These are phyloP conservation scores for Backusella luteola DNA, from an alignment of 192 early-diverging fungal genomes.

Conservation along the genomic window DNA sequence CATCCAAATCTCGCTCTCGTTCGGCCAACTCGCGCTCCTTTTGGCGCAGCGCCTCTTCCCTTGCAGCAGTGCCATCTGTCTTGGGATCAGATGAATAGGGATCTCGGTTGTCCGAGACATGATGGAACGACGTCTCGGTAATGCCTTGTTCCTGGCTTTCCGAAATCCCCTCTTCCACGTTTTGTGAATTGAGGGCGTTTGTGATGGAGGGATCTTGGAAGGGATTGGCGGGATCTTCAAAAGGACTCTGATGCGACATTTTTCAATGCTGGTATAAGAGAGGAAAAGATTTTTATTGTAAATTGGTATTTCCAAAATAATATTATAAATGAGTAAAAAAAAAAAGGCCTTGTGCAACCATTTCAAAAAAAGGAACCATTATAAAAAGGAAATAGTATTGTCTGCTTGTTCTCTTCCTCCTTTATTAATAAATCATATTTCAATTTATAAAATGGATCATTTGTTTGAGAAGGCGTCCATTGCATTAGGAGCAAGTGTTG, in stretches of 20 bases:
- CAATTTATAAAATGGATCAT: neutral
- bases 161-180: neutral
- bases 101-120: conserved; percentile 20
- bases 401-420: neutral
- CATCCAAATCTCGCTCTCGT: conserved; percentile 68
- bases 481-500: conserved; percentile 26
- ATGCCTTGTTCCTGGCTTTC: neutral
- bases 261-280: neutral
- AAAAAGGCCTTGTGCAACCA: neutral
- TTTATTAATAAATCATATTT: neutral
- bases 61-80: neutral
- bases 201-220: conserved; percentile 43
- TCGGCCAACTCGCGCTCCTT: conserved; percentile 74
- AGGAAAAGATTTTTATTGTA: neutral
- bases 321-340: neutral
- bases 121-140: neutral
- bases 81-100: conserved; percentile 16
- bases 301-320: neutral
- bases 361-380: neutral
- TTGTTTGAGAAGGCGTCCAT: neutral
- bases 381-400: neutral
- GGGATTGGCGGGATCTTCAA: conserved; percentile 39
- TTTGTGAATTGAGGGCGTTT: conserved; percentile 24
- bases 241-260: conserved; percentile 25
- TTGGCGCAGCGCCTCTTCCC: conserved; percentile 70